These are phyloP conservation scores for Boletus insuetus DNA, from an alignment of 768 basidiomycete genomes.

Conservation along the genomic window DNA sequence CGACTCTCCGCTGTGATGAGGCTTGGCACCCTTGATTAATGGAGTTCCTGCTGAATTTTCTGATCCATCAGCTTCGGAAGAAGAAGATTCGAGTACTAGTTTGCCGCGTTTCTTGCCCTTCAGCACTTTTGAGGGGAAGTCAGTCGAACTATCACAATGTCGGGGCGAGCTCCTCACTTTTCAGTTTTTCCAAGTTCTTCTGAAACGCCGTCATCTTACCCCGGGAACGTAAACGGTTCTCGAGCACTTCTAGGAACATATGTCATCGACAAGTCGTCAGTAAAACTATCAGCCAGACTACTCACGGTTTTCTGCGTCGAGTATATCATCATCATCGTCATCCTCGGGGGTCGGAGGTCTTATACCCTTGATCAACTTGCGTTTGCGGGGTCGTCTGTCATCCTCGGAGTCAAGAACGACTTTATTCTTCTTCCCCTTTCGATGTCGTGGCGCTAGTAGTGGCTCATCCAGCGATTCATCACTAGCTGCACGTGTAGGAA, in stretches of 20 bases:
- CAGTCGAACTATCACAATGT: not conserved
- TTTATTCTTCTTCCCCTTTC: constrained; percentile 21
- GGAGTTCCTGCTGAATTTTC: constrained; percentile 28
- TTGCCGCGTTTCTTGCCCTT: constrained; percentile 46
- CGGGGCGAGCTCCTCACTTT: constrained; percentile 40
- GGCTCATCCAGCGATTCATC: constrained; percentile 26
- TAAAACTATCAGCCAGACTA: not conserved
- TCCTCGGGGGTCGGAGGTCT: constrained; percentile 44
- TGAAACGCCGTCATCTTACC: constrained; percentile 60
- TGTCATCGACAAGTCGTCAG: not conserved
- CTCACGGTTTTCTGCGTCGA: constrained; percentile 55
- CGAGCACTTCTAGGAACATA: constrained; percentile 51
- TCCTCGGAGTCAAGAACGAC: constrained; percentile 34
- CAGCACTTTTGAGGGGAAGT: constrained; percentile 5
- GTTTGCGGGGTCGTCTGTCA: constrained; percentile 34
- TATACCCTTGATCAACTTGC: constrained; percentile 43
- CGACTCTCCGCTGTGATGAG: constrained; percentile 35
- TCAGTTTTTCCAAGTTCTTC: constrained; percentile 62
- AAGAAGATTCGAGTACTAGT: constrained; percentile 27
- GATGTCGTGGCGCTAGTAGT: constrained; percentile 14
- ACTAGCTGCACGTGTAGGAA: constrained; percentile 11
- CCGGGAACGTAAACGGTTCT: constrained; percentile 59
- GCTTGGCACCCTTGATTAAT: constrained; percentile 49
- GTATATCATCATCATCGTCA: constrained; percentile 40
- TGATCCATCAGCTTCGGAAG: constrained; percentile 33